Evolutionary conservation across 441 rosid species (phyloP).

Genomic region (Erodium texanum): DNA sequence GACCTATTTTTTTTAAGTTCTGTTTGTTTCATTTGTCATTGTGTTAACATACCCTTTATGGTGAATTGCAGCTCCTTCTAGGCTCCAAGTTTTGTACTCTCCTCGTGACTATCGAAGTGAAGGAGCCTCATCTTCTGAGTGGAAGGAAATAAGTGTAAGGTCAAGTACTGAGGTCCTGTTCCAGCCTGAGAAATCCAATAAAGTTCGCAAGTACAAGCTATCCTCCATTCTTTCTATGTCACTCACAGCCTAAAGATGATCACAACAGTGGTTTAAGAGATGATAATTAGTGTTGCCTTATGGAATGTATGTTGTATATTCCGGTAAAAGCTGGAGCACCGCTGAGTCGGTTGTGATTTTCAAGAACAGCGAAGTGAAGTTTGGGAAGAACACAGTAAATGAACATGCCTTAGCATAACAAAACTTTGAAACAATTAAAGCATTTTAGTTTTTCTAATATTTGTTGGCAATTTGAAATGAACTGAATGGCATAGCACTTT

Average conservation of each 20-base stretch:
- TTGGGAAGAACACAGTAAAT: background rate
- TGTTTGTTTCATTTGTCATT: background rate
- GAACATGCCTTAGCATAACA: background rate
- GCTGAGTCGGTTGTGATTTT: background rate
- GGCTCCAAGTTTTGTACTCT: conserved; percentile 63
- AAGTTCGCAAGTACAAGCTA: conserved; percentile 66
- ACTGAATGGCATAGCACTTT: too few relatives aligned
- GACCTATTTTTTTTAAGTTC: background rate
- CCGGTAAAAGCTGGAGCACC: background rate
- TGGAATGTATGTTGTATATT: background rate
- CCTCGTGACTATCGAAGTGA: conserved; percentile 78
- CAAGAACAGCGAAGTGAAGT: background rate
- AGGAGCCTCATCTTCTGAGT: conserved; percentile 62
- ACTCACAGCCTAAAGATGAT: conserved; percentile 49
- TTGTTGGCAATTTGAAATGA: background rate
- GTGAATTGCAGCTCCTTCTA: conserved; percentile 56
- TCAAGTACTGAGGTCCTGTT: conserved; percentile 76
- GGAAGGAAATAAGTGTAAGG: conserved; percentile 57
- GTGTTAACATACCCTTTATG: background rate
- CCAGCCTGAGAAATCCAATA: conserved; percentile 46
- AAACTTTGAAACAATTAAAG: background rate
- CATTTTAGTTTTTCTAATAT: too few relatives aligned
- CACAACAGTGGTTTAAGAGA: background rate
- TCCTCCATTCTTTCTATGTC: conserved; percentile 61
- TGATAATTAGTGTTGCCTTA: background rate